phyloP scores from a whole-genome alignment of 1,284 basidiomycete genomes.

The Trichosporon sp. region DNA sequence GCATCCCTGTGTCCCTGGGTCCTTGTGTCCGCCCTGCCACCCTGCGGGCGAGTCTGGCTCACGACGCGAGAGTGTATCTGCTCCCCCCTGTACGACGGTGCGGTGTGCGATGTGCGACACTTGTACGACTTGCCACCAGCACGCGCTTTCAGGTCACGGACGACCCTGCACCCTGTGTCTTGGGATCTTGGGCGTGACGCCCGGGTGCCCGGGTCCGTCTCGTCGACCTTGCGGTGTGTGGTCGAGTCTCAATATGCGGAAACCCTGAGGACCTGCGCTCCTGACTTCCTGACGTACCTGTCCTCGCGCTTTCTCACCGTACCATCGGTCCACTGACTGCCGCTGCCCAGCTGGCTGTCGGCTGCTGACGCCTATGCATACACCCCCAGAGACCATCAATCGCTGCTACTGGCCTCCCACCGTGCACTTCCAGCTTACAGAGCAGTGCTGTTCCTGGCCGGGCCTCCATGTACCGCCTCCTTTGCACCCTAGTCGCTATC shows the following conservation, averaged over 20 bases:
- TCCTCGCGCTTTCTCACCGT: slow-evolving; percentile 10
- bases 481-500: slow-evolving; percentile 19
- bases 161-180: background rate
- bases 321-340: background rate
- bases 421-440: background rate
- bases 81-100: background rate
- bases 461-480: slow-evolving; percentile 6
- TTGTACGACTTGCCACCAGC: background rate
- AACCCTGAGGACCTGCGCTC: background rate
- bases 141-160: background rate
- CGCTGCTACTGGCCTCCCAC: background rate
- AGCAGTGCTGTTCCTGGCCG: slow-evolving; percentile 12
- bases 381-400: background rate
- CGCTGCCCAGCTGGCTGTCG: background rate
- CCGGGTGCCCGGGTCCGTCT: background rate
- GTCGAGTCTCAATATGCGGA: background rate
- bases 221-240: background rate
- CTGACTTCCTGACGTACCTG: slow-evolving; percentile 13
- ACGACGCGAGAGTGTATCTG: background rate
- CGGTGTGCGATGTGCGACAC: no score
- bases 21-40: background rate
- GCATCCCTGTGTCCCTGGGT: background rate
- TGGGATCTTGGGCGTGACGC: slow-evolving; percentile 11
- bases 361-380: background rate
- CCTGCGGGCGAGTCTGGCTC: background rate